A percentile compares a stretch with the other conserved stretches of the same genome.
Conservation (phyloP, 225 moss, liverwort and hornwort genomes). For the Sphagnum contortum region DNA sequence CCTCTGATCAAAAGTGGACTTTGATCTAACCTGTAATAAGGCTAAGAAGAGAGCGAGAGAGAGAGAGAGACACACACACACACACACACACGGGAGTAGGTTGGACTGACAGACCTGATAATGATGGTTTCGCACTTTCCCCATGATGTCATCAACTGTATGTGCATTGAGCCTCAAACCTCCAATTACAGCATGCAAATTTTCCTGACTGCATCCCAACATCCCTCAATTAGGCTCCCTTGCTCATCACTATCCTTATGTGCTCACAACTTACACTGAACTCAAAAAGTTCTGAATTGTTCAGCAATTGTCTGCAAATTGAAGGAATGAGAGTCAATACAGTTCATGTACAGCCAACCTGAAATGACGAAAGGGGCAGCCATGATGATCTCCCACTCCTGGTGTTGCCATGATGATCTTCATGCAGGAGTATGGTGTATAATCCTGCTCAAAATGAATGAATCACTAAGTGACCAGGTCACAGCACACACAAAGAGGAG, state of each 20-base stretch:
- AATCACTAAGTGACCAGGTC: neutral
- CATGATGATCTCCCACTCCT: conserved; percentile 98
- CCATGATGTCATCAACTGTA: conserved; percentile 66
- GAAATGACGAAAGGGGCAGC: conserved; percentile 92
- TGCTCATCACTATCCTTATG: too few relatives aligned
- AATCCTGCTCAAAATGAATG: conserved; percentile 35
- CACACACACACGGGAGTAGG: neutral
- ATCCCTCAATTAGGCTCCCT: neutral
- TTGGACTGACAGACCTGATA: conserved; percentile 38
- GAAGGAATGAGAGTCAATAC: too few relatives aligned
- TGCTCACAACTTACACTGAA: too few relatives aligned
- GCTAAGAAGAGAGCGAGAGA: neutral
- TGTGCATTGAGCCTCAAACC: conserved; percentile 49
- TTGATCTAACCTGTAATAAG: neutral
- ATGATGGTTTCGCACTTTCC: conserved; percentile 78
- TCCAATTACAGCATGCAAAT: conserved; percentile 67
- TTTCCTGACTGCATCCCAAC: conserved; percentile 47
- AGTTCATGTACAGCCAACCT: conserved; percentile 11
- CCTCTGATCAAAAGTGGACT: neutral
- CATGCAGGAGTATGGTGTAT: conserved; percentile 93
- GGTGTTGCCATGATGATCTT: conserved; percentile 89
- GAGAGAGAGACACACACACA: too few relatives aligned
- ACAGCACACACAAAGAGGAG: neutral
- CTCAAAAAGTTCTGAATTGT: too few relatives aligned
- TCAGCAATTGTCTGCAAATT: too few relatives aligned